Evolutionary conservation across 2,329 filamentous ascomycete species (phyloP).

Genomic region (Gremmenia infestans): DNA sequence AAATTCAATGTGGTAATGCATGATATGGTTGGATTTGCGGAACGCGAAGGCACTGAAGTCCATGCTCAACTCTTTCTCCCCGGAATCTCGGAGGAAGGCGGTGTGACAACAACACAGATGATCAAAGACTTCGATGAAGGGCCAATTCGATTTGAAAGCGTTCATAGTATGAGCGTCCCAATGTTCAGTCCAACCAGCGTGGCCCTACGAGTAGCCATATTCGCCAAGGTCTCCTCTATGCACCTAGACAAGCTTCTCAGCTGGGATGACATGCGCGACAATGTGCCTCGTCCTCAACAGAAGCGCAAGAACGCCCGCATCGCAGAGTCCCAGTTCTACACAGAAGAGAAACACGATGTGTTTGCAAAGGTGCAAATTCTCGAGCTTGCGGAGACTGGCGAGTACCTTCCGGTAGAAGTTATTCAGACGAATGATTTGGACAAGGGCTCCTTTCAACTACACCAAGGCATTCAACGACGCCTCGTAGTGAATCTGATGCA

Average conservation of each 20-base stretch:
- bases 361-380: constrained; percentile 84
- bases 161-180: constrained; percentile 95
- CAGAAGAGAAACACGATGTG: constrained; percentile 89
- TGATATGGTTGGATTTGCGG: constrained; percentile 88
- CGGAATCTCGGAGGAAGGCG: constrained; percentile 81
- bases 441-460: constrained; percentile 86
- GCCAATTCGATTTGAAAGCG: constrained; percentile 89
- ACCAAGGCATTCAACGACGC: constrained; percentile 87
- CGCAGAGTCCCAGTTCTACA: constrained; percentile 87
- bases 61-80: constrained; percentile 97
- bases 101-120: constrained; percentile 92
- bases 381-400: constrained; percentile 85
- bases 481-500: constrained; percentile 87
- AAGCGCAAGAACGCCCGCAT: constrained; percentile 58
- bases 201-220: constrained; percentile 80
- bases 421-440: constrained; percentile 81
- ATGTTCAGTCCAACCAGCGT: constrained; percentile 70
- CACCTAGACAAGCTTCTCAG: constrained; percentile 95
- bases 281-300: constrained; percentile 53
- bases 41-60: constrained; percentile 90
- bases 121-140: constrained; percentile 91
- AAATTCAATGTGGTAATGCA: constrained; percentile 99
- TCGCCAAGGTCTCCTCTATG: constrained; percentile 85
- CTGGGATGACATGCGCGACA: constrained; percentile 97
- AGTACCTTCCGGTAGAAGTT: constrained; percentile 89